These are phyloP conservation scores for Cytospora piceae DNA, from an alignment of 2,329 filamentous ascomycete species.

Conservation along the genomic window DNA sequence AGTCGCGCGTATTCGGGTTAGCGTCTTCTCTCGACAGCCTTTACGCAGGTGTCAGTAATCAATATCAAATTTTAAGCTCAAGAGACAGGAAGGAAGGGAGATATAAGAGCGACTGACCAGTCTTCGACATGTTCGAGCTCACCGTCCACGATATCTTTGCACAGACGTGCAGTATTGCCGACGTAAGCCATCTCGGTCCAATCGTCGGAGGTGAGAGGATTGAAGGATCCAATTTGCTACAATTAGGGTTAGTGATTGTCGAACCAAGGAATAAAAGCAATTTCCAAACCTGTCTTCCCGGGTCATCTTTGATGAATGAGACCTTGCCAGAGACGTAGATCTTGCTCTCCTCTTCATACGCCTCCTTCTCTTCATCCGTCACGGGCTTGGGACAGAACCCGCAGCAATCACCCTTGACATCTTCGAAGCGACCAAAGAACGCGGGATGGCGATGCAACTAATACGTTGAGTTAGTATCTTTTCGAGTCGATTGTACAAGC, in stretches of 20 bases:
- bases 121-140: slow-evolving; percentile 71
- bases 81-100: background rate
- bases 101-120: slow-evolving; percentile 50
- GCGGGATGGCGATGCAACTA: slow-evolving; percentile 81
- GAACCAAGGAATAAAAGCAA: background rate
- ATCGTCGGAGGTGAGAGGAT: slow-evolving; percentile 79
- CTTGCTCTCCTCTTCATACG: slow-evolving; percentile 72
- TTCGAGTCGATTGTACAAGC: too few relatives aligned
- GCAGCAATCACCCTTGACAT: slow-evolving; percentile 81
- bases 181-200: slow-evolving; percentile 94
- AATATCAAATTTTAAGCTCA: background rate
- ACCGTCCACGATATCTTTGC: slow-evolving; percentile 77
- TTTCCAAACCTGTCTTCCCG: slow-evolving; percentile 66
- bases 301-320: slow-evolving; percentile 77
- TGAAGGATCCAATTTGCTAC: slow-evolving; percentile 66
- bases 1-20: slow-evolving; percentile 75
- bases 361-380: slow-evolving; percentile 72
- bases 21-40: slow-evolving; percentile 63
- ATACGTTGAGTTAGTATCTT: too few relatives aligned
- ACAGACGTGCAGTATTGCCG: slow-evolving; percentile 75
- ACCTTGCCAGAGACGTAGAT: slow-evolving; percentile 76
- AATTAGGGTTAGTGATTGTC: background rate
- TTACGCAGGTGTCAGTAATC: background rate
- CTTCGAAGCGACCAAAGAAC: slow-evolving; percentile 77
- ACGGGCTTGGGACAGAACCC: slow-evolving; percentile 72